Percentiles rank a stretch among this genome's conserved stretches.
These are phyloP conservation scores for Moniliella sp. DNA, from an alignment of 1,284 basidiomycete species.

Conservation along the genomic window DNA sequence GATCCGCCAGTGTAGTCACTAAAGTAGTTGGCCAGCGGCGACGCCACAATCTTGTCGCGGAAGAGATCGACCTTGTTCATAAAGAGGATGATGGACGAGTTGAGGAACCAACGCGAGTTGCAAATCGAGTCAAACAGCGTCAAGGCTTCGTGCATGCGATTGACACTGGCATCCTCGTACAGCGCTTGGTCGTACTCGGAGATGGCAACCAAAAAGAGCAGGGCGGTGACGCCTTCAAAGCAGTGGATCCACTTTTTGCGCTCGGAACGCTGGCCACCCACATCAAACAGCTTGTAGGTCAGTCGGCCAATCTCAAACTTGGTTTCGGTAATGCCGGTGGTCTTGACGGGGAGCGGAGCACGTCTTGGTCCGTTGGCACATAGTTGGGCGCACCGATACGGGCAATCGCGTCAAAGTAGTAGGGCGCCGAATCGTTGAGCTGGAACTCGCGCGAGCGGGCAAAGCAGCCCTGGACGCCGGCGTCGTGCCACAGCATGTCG, in stretches of 20 bases:
- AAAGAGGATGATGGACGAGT: conserved; percentile 12
- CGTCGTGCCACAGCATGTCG: conserved; percentile 65
- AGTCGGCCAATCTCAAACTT: conserved; percentile 7
- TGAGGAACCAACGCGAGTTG: conserved; percentile 5
- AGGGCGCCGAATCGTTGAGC: conserved; percentile 81
- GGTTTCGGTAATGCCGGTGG: conserved; percentile 11
- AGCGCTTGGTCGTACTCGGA: conserved; percentile 15
- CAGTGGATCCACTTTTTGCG: conserved; percentile 26
- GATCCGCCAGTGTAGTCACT: conserved; percentile 38
- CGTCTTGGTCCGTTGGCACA: conserved; percentile 11
- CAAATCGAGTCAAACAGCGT: conserved; percentile 9
- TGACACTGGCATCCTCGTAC: conserved; percentile 7
- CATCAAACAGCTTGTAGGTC: conserved; percentile 13
- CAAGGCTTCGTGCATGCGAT: conserved; percentile 11
- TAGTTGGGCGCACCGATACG: conserved; percentile 5
- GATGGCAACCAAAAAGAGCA: conserved; percentile 30
- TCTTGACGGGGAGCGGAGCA: conserved; percentile 17
- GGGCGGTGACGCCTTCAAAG: conserved; percentile 33
- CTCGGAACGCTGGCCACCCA: conserved; percentile 10
- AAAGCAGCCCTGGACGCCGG: conserved; percentile 66
- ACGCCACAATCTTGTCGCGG: conserved; percentile 68
- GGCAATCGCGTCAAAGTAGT: conserved; percentile 38
- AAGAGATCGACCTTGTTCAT: conserved; percentile 49
- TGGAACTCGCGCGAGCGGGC: conserved; percentile 74
- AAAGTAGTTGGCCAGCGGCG: conserved; percentile 71